Base-by-base conservation (phyloP, 805 yeast species). In the Sungouiozyma ichnusensis region DNA sequence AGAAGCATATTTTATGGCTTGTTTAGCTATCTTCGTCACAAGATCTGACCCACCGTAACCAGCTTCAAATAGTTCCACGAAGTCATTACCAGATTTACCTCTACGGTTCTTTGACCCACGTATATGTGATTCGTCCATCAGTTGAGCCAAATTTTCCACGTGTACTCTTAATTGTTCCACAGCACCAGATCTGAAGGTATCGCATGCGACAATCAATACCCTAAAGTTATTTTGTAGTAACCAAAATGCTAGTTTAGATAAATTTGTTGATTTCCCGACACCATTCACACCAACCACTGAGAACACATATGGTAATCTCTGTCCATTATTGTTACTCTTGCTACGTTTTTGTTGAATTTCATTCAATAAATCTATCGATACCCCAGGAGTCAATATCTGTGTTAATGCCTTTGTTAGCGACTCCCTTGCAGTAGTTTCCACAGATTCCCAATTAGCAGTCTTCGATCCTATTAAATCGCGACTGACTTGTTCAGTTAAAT, bases 241-340 rank as follows among this genome's bases (percentile, higher is more conserved):
- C 98, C 98, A 90, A 61, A 85, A 90, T 2, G 96, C 97, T 40
- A 90, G 66, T 62, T 90, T 90, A 19, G 97, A 92, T 47, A 90
- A 68, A 56, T 90, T 92, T 2, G 98, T 90, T 0, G 97, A 90
- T 62, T 90, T 90, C 13, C 98, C 98, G 34, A 90, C 98, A 36
- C 98, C 98, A 61, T 90, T 90, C 16, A 90, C 98, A 35, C 98
- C 98, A 19, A 90, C 97, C 17, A 90, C 90, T 1, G 97, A 87
- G 43, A 90, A 85, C n/a, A 90, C 96, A 51, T 85, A 90, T 2
- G 98, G 97, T 7, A 75, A 60, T 4, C 60, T 57, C 8, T 62
- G 58, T 16, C 54, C 57, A 11, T 57, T 50, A 18, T 47, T 16
- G 19, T 50, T 51, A 27, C 36, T 48, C 15, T 52, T 55, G 3